Evolutionary conservation across 352 stramenopile genomes (phyloP), one percentile per base, ranked within the genome.

Genomic region (Pythium grandisporangium): DNA sequence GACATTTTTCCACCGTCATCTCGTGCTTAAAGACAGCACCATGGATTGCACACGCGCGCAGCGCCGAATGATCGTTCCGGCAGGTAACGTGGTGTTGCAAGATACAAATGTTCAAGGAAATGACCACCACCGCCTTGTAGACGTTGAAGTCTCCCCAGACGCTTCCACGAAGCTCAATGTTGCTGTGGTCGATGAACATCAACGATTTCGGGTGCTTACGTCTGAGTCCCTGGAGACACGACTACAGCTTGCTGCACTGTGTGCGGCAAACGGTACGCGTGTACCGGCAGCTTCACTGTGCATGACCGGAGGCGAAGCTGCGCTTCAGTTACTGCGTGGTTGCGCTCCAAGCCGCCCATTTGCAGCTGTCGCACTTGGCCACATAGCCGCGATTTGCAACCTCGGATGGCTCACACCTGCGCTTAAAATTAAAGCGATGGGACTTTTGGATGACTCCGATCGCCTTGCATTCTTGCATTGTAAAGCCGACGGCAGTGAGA

Each of bases 261-360:
- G 49, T 30, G 34, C 50, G 11, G 38, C 35, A 2, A 37, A 17
- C 20, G 50, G 30, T 2, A 38, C 38, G n/a, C 30, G 40, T 3
- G 13, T 58, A 13, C 50, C 38, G 13, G 44, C 24, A 21, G 4
- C 20, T 19, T 37, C 23, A 5, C 26, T 53, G 19, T 30, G 48
- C n/a, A 58, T 58, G 50, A 58, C 50, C 2, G 50, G 50, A n/a
- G 44, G 39, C 20, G 43, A 58, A 41, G 44, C 44, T 13, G 37
- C 43, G 8, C 30, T 53, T 29, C 37, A 53, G 23, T 17, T 48
- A 10, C 33, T 58, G n/a, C 30, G 50, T 5, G 42, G 50, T n/a
- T 58, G 50, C 20, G 43, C 12, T n/a, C 39, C 42, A 25, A 53
- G 14, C 19, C 43, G 42, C 23, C 50, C 50, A 1, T 58, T 36